Evolutionary conservation across 257 asterid species (phyloP).

Genomic region (Linaria vulgaris): DNA sequence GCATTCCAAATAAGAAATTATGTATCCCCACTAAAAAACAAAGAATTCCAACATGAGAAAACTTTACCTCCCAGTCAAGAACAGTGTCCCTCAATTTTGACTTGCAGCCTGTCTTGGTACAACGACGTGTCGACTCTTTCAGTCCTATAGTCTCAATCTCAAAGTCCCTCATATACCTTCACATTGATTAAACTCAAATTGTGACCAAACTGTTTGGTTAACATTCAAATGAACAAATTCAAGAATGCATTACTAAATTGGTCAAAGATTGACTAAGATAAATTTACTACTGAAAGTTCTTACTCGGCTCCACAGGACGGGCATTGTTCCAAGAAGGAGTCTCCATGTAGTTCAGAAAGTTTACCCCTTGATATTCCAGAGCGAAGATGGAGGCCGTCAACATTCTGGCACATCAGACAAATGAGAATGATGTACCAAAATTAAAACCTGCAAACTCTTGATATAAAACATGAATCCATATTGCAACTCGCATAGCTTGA

Average conservation of each 20-base stretch:
- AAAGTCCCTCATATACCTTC: slow-evolving; percentile 87
- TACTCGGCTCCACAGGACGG: slow-evolving; percentile 87
- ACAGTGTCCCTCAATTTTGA: slow-evolving; percentile 90
- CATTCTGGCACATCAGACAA: slow-evolving; percentile 57
- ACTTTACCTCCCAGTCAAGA: slow-evolving; percentile 95
- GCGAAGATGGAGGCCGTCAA: slow-evolving; percentile 94
- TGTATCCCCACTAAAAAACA: slow-evolving; percentile 8
- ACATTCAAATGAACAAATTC: slow-evolving; percentile 21
- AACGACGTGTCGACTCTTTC: slow-evolving; percentile 80
- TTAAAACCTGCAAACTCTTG: slow-evolving; percentile 12
- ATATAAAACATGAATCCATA: neutral
- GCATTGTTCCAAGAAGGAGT: slow-evolving; percentile 89
- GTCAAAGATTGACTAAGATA: slow-evolving; percentile 4
- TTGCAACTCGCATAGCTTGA: slow-evolving; percentile 20
- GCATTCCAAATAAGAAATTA: slow-evolving; percentile 14
- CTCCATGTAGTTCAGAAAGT: slow-evolving; percentile 88
- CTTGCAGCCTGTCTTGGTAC: slow-evolving; percentile 64
- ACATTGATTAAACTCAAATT: slow-evolving; percentile 29
- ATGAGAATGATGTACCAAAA: slow-evolving; percentile 15
- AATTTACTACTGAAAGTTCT: slow-evolving; percentile 30
- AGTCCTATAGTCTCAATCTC: slow-evolving; percentile 93
- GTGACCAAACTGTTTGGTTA: slow-evolving; percentile 21
- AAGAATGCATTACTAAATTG: slow-evolving; percentile 5
- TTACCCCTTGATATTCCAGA: slow-evolving; percentile 91
- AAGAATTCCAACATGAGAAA: slow-evolving; percentile 14